Evolutionary conservation across 2,329 filamentous ascomycete genomes (phyloP).

Genomic region (Hortaea sp.): DNA sequence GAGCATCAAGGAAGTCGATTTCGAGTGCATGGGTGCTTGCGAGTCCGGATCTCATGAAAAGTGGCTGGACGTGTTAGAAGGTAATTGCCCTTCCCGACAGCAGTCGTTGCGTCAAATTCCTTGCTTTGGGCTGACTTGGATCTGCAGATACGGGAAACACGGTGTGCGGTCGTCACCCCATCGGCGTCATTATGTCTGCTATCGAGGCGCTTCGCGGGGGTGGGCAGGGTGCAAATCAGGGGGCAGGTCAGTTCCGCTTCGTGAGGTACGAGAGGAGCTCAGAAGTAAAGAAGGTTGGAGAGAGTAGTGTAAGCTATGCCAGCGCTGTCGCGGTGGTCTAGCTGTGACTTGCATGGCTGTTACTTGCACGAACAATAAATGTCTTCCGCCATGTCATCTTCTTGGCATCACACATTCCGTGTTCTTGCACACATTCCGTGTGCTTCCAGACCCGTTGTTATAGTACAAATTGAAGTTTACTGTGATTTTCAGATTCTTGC

Average conservation of each 20-base stretch:
- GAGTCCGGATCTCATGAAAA: slow-evolving; percentile 60
- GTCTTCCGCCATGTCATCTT: no score
- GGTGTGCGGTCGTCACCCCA: slow-evolving; percentile 88
- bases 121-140: no score
- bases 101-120: no score
- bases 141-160: slow-evolving; percentile 64
- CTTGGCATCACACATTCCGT: no score
- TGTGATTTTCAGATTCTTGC: no score
- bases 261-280: slow-evolving; percentile 81
- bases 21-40: slow-evolving; percentile 74
- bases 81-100: neutral
- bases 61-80: slow-evolving; percentile 58
- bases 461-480: no score
- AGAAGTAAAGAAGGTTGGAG: slow-evolving; percentile 53
- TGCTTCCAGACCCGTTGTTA: no score
- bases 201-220: slow-evolving; percentile 52
- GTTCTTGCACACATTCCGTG: no score
- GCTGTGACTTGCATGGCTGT: neutral
- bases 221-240: slow-evolving; percentile 11
- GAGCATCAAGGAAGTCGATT: slow-evolving; percentile 71
- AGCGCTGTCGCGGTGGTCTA: slow-evolving; percentile 76
- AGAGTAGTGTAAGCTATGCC: slow-evolving; percentile 91
- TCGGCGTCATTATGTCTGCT: slow-evolving; percentile 84
- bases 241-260: slow-evolving; percentile 53
- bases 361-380: no score